These are phyloP conservation scores for Daedalea quercina DNA, from an alignment of 768 basidiomycete genomes.

Conservation along the genomic window DNA sequence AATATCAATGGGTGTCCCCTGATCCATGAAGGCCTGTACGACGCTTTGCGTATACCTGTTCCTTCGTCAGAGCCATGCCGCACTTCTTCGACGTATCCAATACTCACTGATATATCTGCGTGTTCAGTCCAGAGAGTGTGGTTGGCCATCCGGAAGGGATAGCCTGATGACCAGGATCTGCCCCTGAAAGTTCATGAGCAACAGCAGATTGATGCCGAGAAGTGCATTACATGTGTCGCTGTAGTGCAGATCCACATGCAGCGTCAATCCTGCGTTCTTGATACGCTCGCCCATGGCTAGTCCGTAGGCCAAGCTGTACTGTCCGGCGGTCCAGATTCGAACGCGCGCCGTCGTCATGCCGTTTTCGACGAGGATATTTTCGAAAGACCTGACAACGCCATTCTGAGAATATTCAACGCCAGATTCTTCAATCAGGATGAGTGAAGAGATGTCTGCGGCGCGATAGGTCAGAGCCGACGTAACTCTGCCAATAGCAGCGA, in stretches of 20 bases:
- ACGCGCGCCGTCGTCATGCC: slow-evolving; percentile 55
- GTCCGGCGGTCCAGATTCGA: slow-evolving; percentile 58
- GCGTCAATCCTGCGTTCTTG: slow-evolving; percentile 46
- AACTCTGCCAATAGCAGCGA: neutral
- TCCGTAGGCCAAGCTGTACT: slow-evolving; percentile 46
- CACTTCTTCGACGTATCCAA: too few relatives aligned
- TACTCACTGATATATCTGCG: slow-evolving; percentile 45
- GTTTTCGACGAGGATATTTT: slow-evolving; percentile 45
- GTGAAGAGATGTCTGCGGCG: slow-evolving; percentile 52
- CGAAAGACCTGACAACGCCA: slow-evolving; percentile 31
- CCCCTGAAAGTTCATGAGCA: slow-evolving; percentile 35
- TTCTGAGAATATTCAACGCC: slow-evolving; percentile 40
- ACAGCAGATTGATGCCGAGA: neutral
- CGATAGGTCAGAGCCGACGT: slow-evolving; percentile 32
- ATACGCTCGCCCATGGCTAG: slow-evolving; percentile 49
- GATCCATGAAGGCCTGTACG: slow-evolving; percentile 43
- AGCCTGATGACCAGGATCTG: slow-evolving; percentile 55
- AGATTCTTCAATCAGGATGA: slow-evolving; percentile 43
- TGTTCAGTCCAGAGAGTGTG: slow-evolving; percentile 42
- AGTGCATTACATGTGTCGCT: slow-evolving; percentile 50
- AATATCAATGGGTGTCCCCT: slow-evolving; percentile 48
- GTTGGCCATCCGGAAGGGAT: slow-evolving; percentile 55
- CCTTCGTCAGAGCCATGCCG: neutral
- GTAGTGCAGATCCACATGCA: slow-evolving; percentile 54
- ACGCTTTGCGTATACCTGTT: slow-evolving; percentile 47